Conservation (phyloP, 139 green algal species). For the Ettlia oleoabundans region DNA sequence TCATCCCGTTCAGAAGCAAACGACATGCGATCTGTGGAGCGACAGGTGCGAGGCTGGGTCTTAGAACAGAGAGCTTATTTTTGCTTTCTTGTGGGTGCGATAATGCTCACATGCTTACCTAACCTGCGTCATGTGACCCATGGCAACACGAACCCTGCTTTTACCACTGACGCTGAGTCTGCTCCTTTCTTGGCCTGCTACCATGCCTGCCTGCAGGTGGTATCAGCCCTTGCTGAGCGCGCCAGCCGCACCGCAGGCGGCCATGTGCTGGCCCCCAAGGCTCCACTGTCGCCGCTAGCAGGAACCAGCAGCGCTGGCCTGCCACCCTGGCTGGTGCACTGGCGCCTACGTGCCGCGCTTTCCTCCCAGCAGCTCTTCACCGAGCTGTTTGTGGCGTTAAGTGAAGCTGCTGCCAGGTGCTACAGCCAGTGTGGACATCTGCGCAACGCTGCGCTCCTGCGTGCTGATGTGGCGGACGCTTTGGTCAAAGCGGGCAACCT, state of each 20-base stretch:
- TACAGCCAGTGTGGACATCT: conserved; percentile 43
- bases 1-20: neutral
- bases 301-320: neutral
- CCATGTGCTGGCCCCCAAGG: conserved; percentile 5
- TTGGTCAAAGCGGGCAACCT: conserved; percentile 34
- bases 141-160: too few relatives aligned
- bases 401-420: conserved; percentile 47
- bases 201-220: conserved; percentile 5
- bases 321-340: conserved; percentile 58
- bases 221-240: neutral
- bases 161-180: neutral
- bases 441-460: conserved; percentile 49
- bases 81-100: too few relatives aligned
- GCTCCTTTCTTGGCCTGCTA: neutral
- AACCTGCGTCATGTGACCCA: too few relatives aligned
- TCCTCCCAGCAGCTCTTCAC: conserved; percentile 13
- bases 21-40: conserved; percentile 4
- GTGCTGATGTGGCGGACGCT: conserved; percentile 58
- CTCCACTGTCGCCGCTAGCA: conserved; percentile 13
- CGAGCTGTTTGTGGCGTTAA: conserved; percentile 60
- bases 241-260: neutral
- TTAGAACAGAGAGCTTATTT: neutral
- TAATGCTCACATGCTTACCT: too few relatives aligned
- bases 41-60: conserved; percentile 2
- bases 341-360: conserved; percentile 57